Evolutionary conservation across 2,329 filamentous ascomycete species (phyloP), one percentile per base, ranked within the genome.

Genomic region (Aspergillus sp.): DNA sequence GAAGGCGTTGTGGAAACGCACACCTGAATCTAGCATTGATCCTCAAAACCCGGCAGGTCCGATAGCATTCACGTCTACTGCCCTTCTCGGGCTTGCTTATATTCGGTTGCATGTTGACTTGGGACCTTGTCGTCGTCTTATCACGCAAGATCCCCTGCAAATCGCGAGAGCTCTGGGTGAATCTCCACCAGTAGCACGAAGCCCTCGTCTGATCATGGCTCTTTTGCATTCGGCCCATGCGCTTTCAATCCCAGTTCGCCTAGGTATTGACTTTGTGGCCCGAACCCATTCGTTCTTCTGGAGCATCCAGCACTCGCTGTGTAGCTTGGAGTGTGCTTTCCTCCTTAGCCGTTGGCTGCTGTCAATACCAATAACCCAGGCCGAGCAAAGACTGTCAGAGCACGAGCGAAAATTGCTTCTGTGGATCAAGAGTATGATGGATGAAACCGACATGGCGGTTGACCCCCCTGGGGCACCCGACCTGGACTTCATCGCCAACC

Each of bases 231-330:
- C 81, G n/a, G 80, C 81, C 0, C 82, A 85, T 59, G 82, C 82
- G 12, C 74, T 85, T 8, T 84, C 82, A 9, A 82, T 85, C 25
- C 82, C 81, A 0, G 80, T 85, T 3, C 76, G 82, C 43, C 75
- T 85, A 8, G 83, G 83, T 1, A 80, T 85, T 53, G 78, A 81
- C 53, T 83, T 83, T 54, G 82, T 85, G 39, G 81, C 82, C 3
- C 76, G 77, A 49, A 83, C 80, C 1, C 82, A 84, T 66, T 83
- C 81, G 1, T 81, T 83, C 57, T 81, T 83, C 66, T 85, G 83
- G 83, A 82, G 80, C 39, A 81, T 85, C 28, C 81, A 84, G 64
- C 83, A 85, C 64, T 82, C 81, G 1, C 72, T 85, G 5, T 84
- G 81, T 70, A 83, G 80, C 60, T 69, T 85, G 15, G 82, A 84